phyloP scores from a whole-genome alignment of 1,139 yeast species.

The Pichia sp. region DNA sequence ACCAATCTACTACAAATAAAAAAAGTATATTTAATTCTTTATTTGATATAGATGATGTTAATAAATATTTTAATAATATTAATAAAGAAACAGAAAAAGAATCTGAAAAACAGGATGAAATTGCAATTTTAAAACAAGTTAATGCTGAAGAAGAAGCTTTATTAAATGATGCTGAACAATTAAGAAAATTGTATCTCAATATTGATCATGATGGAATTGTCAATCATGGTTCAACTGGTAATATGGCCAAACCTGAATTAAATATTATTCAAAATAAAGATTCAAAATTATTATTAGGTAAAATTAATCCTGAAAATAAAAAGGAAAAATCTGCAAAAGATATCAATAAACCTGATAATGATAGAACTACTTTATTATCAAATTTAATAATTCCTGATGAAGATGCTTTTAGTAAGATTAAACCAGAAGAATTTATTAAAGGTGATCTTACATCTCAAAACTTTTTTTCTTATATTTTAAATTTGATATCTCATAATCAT shows the following conservation, averaged over 20 bases:
- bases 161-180: constrained; percentile 13
- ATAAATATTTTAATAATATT: constrained; percentile 4
- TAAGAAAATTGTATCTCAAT: constrained; percentile 22
- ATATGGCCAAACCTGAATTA: constrained; percentile 10
- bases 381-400: constrained; percentile 24
- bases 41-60: constrained; percentile 7
- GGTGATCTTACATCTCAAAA: constrained; percentile 22
- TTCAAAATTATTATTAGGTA: background rate
- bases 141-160: constrained; percentile 1
- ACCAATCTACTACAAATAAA: no score
- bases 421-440: constrained; percentile 15
- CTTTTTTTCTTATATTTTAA: constrained; percentile 20
- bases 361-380: constrained; percentile 25
- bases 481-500: constrained; percentile 18
- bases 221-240: constrained; percentile 26
- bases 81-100: background rate
- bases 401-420: constrained; percentile 18
- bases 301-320: background rate
- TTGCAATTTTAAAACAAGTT: background rate
- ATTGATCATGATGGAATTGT: constrained; percentile 18
- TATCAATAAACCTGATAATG: constrained; percentile 15
- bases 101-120: background rate
- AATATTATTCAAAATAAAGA: constrained; percentile 5
- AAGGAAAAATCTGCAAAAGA: background rate
- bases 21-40: background rate